phyloP scores from a whole-genome alignment of 768 basidiomycete species.

The Mycena pura region DNA sequence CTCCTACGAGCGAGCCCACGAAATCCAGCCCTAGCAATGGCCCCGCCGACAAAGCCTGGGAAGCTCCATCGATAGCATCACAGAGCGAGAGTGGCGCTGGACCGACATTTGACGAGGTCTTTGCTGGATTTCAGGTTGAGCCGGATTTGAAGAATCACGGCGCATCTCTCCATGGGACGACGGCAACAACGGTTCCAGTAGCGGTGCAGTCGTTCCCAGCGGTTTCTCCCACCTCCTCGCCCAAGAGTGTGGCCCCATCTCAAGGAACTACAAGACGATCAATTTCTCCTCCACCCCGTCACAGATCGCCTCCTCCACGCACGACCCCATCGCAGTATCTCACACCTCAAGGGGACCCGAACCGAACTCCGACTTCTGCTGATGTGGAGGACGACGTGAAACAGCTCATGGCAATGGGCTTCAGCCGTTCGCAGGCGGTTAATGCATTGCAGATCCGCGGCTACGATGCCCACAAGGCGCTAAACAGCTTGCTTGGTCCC shows the following conservation, averaged over 20 bases:
- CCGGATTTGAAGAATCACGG: constrained; percentile 48
- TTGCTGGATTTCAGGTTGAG: constrained; percentile 52
- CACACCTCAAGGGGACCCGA: constrained; percentile 51
- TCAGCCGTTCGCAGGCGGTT: too few species aligned
- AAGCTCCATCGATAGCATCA: neutral
- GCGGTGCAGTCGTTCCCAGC: constrained; percentile 23
- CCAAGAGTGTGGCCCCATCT: constrained; percentile 19
- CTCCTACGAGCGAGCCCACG: too few species aligned
- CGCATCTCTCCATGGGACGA: constrained; percentile 41
- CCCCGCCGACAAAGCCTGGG: too few species aligned
- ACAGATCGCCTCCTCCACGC: constrained; percentile 54
- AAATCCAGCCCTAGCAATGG: too few species aligned
- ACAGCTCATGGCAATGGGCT: too few species aligned
- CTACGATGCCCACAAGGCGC: too few species aligned
- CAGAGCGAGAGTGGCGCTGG: constrained; percentile 12
- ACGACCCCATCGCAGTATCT: constrained; percentile 46
- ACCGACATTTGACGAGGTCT: constrained; percentile 61
- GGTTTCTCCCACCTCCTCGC: constrained; percentile 15
- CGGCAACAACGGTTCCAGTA: constrained; percentile 41
- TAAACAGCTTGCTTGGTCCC: too few species aligned
- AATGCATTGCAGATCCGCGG: too few species aligned
- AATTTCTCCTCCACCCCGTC: constrained; percentile 41
- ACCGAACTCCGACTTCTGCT: constrained; percentile 51
- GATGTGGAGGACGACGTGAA: constrained; percentile 75
- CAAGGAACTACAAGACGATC: constrained; percentile 35